Percentiles rank a stretch among this genome's conserved stretches.
Conservation (phyloP, 805 yeast genomes). For the Blastobotrys terrestris region DNA sequence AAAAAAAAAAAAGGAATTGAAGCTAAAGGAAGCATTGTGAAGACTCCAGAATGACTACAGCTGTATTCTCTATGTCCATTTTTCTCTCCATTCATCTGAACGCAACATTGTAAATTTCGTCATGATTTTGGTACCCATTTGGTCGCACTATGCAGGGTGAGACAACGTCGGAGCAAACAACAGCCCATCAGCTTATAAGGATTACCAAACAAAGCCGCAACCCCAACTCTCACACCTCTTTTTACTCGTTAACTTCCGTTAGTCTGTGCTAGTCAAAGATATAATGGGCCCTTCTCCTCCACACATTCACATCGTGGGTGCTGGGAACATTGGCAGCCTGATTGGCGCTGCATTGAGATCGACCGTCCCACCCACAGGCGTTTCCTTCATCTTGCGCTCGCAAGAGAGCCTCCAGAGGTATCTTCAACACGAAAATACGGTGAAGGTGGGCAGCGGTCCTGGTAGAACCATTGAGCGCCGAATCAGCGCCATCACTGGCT, state of each 20-base stretch:
- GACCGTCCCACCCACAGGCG: slow-evolving; percentile 34
- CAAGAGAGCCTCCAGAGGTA: slow-evolving; percentile 39
- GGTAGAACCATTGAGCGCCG: slow-evolving; percentile 10
- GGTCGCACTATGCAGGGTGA: not conserved
- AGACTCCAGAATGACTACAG: no score
- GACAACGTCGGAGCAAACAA: not conserved
- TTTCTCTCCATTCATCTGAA: no score
- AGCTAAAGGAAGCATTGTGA: no score
- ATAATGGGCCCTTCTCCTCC: not conserved
- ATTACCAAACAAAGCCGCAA: not conserved
- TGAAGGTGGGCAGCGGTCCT: slow-evolving; percentile 27
- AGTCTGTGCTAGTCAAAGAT: not conserved
- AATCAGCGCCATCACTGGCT: slow-evolving; percentile 9
- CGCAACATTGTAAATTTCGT: no score
- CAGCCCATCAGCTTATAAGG: not conserved
- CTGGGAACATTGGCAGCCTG: slow-evolving; percentile 48
- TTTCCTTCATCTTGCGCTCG: slow-evolving; percentile 39
- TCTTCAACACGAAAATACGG: slow-evolving; percentile 35
- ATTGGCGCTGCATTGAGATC: slow-evolving; percentile 42
- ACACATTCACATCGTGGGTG: slow-evolving; percentile 38
- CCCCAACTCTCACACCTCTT: no score
- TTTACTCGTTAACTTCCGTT: no score
- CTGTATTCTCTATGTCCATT: no score
- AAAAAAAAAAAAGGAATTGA: no score
- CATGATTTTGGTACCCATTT: not conserved